Base-by-base conservation (phyloP, 2,329 filamentous ascomycete species). In the Plenodomus lindquistii region DNA sequence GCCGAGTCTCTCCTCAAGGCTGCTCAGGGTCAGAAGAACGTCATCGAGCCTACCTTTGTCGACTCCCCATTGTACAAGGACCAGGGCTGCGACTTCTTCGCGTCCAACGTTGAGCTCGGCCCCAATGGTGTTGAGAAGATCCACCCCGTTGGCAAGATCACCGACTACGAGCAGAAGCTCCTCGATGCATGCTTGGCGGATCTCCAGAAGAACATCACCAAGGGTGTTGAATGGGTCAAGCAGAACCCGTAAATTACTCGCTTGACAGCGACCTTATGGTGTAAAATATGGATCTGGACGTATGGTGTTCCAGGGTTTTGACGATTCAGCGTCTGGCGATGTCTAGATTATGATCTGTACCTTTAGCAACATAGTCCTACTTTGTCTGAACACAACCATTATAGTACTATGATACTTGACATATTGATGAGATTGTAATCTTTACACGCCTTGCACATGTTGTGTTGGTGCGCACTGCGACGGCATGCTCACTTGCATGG, bases 41-140 rank as follows among this genome's bases (percentile, higher is more conserved):
- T 99, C 67, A 75, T 95, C 62, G 94, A 99, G 87, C 92, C 92
- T 66, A 92, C 93, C 57, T 99, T 96, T 70, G 92, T 99, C 72
- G 91, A 99, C 79, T 93, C 88, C 74, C 92, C 93, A 58, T 86
- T 97, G 64, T 97, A 91, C 89, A 97, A 97, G 88, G 91, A 97
- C 81, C 88, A 95, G 82, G 94, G 93, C 71, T 85, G 96, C 70
- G 89, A 96, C 53, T 99, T 96, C 89, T 99, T 99, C 81, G 88
- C 91, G 73, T 92, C 88, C 79, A 87, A 85, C 77, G 89, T 99
- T 73, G 90, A 96, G 83, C 89, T 99, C 71, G 94, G 94, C 80
- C 91, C 92, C 75, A 88, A 93, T 75, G 94, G 94, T 81, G 93
- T 95, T 61, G 86, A 94, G 84, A 88, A 96, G 85, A 93, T 97